These are phyloP conservation scores for Schizochytrium sp. DNA, from an alignment of 108 stramenopile genomes.

Conservation along the genomic window DNA sequence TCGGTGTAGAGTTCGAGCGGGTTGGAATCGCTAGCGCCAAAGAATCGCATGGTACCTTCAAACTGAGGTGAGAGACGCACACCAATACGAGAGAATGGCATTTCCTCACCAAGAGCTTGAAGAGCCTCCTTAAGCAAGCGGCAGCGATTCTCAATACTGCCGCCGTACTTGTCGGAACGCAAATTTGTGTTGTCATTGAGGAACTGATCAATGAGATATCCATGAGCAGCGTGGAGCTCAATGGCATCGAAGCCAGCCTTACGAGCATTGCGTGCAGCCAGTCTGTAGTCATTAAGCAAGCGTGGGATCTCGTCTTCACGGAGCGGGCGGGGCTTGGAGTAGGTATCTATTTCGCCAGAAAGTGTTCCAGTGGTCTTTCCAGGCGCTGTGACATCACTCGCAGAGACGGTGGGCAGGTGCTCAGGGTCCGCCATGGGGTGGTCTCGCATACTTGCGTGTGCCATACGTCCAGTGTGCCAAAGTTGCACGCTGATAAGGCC, in stretches of 20 bases:
- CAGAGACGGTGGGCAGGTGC: constrained; percentile 33
- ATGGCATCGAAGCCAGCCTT: constrained; percentile 97
- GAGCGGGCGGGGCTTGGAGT: constrained; percentile 49
- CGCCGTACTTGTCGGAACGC: constrained; percentile 93
- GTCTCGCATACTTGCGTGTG: neutral
- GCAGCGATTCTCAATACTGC: constrained; percentile 88
- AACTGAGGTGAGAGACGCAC: constrained; percentile 38
- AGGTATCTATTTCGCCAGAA: constrained; percentile 1
- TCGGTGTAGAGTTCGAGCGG: neutral
- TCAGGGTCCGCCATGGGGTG: constrained; percentile 42
- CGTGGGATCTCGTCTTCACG: constrained; percentile 45
- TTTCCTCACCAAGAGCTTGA: constrained; percentile 81
- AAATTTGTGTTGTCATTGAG: constrained; percentile 86
- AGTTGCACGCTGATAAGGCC: constrained; percentile 58
- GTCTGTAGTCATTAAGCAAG: constrained; percentile 14
- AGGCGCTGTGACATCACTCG: constrained; percentile 13
- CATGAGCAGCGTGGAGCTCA: constrained; percentile 98
- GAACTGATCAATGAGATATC: constrained; percentile 97
- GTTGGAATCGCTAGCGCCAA: constrained; percentile 22
- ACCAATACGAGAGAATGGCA: constrained; percentile 46
- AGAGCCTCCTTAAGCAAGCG: constrained; percentile 91
- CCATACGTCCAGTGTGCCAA: constrained; percentile 56
- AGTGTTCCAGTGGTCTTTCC: constrained; percentile 5
- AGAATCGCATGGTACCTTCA: constrained; percentile 36
- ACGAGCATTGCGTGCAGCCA: constrained; percentile 74